A percentile compares a stretch with the other conserved stretches of the same genome.
Evolutionary conservation across 2,329 filamentous ascomycete genomes (phyloP).

Genomic region (Coniochaeta pulveracea): DNA sequence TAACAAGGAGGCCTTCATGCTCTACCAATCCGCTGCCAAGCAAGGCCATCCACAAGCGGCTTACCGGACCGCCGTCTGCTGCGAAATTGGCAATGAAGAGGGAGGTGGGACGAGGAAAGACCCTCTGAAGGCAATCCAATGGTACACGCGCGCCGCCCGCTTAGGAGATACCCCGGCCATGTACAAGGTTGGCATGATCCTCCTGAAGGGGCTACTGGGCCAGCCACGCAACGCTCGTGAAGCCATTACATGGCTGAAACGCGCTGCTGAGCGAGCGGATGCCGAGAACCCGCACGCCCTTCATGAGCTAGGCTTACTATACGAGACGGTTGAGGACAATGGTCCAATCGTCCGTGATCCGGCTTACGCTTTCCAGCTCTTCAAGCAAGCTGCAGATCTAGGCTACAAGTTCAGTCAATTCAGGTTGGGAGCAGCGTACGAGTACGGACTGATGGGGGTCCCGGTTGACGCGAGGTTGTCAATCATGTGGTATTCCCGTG

Average conservation of each 20-base stretch:
- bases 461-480: conserved; percentile 72
- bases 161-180: conserved; percentile 87
- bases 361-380: conserved; percentile 67
- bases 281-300: conserved; percentile 87
- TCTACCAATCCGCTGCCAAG: conserved; percentile 93
- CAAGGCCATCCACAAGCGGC: conserved; percentile 75
- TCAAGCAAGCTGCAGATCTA: conserved; percentile 73
- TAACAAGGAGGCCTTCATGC: conserved; percentile 80
- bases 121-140: conserved; percentile 88
- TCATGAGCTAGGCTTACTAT: conserved; percentile 68
- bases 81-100: conserved; percentile 89
- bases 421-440: conserved; percentile 75
- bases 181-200: conserved; percentile 98
- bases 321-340: conserved; percentile 52
- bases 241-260: conserved; percentile 84
- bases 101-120: conserved; percentile 88
- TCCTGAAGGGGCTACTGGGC: conserved; percentile 85
- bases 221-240: conserved; percentile 74
- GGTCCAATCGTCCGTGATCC: conserved; percentile 75
- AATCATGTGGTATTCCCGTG: conserved; percentile 89
- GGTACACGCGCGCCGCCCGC: conserved; percentile 89
- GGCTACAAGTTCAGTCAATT: conserved; percentile 96
- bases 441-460: conserved; percentile 78
- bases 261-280: conserved; percentile 81
- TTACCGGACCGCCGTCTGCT: conserved; percentile 92